Conservation (phyloP, 495 filamentous ascomycete species). For the Aspergillus asperescens region DNA sequence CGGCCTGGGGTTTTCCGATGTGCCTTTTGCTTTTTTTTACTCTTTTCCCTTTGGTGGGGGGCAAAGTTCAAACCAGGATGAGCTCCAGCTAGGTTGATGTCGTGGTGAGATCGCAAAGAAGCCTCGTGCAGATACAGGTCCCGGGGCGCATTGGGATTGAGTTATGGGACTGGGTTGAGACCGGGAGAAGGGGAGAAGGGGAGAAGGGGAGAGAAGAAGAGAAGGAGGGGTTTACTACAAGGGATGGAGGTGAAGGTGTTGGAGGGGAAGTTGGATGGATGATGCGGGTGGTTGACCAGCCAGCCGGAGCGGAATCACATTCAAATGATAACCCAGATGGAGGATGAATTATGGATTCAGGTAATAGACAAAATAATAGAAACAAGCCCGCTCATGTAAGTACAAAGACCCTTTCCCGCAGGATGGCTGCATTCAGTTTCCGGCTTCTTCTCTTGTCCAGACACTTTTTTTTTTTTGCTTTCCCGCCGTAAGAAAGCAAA, state of each 20-base stretch:
- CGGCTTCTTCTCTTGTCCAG: constrained; percentile 11
- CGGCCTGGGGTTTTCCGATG: not conserved
- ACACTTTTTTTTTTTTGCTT: constrained; percentile 11
- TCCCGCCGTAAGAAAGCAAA: constrained; percentile 21
- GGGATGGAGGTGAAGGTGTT: not conserved
- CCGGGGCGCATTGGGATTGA: not conserved
- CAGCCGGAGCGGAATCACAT: constrained; percentile 5
- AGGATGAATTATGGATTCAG: constrained; percentile 8
- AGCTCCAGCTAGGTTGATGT: constrained; percentile 3
- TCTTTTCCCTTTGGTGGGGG: constrained; percentile 5
- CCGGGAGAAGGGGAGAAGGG: constrained; percentile 17
- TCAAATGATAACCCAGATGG: not conserved
- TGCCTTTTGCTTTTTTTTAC: constrained; percentile 2
- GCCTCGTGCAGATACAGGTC: constrained; percentile 4
- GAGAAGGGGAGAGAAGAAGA: constrained; percentile 3
- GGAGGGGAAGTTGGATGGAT: not conserved
- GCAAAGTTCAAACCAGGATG: not conserved
- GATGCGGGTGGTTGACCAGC: constrained; percentile 2
- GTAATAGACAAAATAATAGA: constrained; percentile 10
- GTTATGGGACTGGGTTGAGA: too few relatives aligned
- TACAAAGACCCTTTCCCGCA: not conserved
- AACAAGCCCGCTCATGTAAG: not conserved
- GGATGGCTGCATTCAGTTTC: not conserved
- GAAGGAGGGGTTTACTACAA: not conserved
- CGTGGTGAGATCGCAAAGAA: constrained; percentile 7